Evolutionary conservation across 257 asterid species (phyloP).

Genomic region (Henckelia pumila): DNA sequence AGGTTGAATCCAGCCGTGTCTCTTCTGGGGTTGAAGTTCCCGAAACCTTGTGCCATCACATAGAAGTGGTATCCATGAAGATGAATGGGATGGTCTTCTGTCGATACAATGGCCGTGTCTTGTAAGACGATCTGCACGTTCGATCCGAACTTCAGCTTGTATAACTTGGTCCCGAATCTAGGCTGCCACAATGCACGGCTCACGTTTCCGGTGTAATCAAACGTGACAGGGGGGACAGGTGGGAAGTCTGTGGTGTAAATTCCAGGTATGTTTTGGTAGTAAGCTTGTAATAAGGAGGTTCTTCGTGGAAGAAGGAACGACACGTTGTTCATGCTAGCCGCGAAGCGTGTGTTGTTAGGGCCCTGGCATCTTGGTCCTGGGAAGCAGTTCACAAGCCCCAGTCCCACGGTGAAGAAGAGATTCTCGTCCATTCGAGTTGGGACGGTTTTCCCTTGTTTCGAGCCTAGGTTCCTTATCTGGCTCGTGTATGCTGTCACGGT

Average conservation of each 20-base stretch:
- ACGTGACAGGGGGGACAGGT: constrained; percentile 44
- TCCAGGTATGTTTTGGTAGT: constrained; percentile 50
- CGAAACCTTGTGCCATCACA: constrained; percentile 66
- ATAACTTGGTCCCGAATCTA: constrained; percentile 44
- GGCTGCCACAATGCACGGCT: constrained; percentile 57
- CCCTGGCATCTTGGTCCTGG: constrained; percentile 68
- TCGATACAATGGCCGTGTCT: constrained; percentile 55
- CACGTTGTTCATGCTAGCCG: constrained; percentile 63
- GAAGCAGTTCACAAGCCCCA: constrained; percentile 53
- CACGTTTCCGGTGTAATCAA: constrained; percentile 58
- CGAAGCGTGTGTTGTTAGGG: constrained; percentile 53
- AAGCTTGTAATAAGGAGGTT: constrained; percentile 53
- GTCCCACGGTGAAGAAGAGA: constrained; percentile 58
- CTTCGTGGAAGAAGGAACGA: constrained; percentile 49
- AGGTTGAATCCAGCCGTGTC: constrained; percentile 54
- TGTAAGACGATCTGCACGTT: constrained; percentile 59
- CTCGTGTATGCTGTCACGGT: constrained; percentile 51
- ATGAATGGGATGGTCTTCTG: constrained; percentile 66
- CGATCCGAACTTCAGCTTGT: constrained; percentile 46
- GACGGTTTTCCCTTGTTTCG: constrained; percentile 25
- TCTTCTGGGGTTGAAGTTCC: constrained; percentile 48
- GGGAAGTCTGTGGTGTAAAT: constrained; percentile 60
- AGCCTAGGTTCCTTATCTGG: constrained; percentile 39
- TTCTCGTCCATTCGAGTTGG: constrained; percentile 46
- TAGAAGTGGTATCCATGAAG: constrained; percentile 68